Conservation (phyloP, 2,329 filamentous ascomycete genomes). For the Fusarium sp. region DNA sequence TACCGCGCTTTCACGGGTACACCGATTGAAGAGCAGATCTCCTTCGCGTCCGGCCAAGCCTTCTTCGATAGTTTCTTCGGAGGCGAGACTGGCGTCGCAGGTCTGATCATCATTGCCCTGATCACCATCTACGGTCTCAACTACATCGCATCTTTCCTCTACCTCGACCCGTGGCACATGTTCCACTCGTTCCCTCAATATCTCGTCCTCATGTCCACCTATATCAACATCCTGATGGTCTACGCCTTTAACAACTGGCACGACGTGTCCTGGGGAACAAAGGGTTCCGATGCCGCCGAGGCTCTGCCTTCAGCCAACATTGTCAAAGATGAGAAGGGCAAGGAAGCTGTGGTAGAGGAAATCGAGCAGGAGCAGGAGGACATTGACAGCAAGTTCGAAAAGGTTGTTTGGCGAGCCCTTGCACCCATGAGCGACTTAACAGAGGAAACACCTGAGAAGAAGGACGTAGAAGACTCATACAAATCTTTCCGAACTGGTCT, state of each 20-base stretch:
- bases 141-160: conserved; percentile 44
- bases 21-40: conserved; percentile 43
- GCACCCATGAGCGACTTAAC: conserved; percentile 42
- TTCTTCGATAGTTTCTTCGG: conserved; percentile 46
- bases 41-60: conserved; percentile 35
- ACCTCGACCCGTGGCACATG: conserved; percentile 48
- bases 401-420: conserved; percentile 44
- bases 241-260: conserved; percentile 49
- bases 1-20: conserved; percentile 41
- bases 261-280: conserved; percentile 46
- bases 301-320: conserved; percentile 42
- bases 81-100: conserved; percentile 38
- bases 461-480: conserved; percentile 44
- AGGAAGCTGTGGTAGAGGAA: conserved; percentile 43
- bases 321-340: conserved; percentile 40
- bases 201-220: conserved; percentile 45
- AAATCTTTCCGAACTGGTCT: conserved; percentile 47
- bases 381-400: conserved; percentile 46
- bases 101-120: conserved; percentile 44
- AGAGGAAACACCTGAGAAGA: conserved; percentile 41
- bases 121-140: conserved; percentile 46
- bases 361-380: conserved; percentile 45
- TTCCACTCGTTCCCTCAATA: conserved; percentile 48
- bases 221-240: conserved; percentile 48
- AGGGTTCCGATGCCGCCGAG: conserved; percentile 42